Percentiles rank a stretch among this genome's conserved stretches.
Evolutionary conservation across 139 green algal genomes (phyloP).

Genomic region (Chlamydomonas sphaeroides): DNA sequence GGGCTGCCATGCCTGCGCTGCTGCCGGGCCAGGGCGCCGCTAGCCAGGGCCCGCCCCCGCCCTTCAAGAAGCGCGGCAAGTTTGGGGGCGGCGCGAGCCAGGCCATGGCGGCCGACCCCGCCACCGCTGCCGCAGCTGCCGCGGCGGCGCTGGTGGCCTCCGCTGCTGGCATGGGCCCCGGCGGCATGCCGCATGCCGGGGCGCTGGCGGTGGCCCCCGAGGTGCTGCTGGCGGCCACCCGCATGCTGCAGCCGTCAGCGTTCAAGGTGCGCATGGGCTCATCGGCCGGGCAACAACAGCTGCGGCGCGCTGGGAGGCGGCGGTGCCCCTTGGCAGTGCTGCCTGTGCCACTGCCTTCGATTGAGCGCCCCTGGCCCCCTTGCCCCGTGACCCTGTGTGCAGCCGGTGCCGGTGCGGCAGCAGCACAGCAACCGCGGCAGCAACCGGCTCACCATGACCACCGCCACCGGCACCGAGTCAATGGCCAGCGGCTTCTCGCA

Average conservation of each 20-base stretch:
- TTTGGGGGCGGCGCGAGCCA: neutral
- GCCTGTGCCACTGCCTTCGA: too few relatives aligned
- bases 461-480: conserved; percentile 23
- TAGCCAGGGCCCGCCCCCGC: neutral
- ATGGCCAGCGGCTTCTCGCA: conserved; percentile 23
- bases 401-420: conserved; percentile 17
- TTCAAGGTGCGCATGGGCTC: conserved; percentile 4
- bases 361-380: too few relatives aligned
- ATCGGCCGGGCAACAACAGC: neutral
- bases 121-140: neutral
- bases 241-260: conserved; percentile 5
- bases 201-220: neutral
- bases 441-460: conserved; percentile 34
- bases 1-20: too few relatives aligned
- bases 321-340: neutral
- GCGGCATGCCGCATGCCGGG: neutral
- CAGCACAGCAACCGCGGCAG: conserved; percentile 38
- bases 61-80: conserved; percentile 36
- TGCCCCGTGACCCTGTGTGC: neutral
- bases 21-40: too few relatives aligned
- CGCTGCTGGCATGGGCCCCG: neutral
- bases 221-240: conserved; percentile 13
- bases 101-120: neutral
- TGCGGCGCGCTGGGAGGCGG: neutral
- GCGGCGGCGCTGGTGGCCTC: neutral